phyloP scores from a whole-genome alignment of 139 green algal genomes.

The Chlamydomonas applanata region DNA sequence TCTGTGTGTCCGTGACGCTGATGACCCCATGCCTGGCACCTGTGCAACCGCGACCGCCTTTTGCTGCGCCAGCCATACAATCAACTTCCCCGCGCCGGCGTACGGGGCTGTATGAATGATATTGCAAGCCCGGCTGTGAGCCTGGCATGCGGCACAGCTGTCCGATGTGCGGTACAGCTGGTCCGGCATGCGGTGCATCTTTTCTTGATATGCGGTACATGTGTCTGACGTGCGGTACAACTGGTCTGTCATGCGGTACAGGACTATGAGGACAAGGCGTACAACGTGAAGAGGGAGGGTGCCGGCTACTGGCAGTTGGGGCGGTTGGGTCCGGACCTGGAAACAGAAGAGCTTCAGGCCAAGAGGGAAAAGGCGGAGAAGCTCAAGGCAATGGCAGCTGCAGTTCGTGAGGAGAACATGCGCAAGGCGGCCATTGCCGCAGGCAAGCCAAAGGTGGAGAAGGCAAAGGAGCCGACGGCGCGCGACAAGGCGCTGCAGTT shows the following conservation, averaged over 20 bases:
- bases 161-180: no score
- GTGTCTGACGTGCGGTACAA: no score
- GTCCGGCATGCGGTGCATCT: no score
- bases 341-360: constrained; percentile 60
- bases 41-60: no score
- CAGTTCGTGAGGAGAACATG: constrained; percentile 39
- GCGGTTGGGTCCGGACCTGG: constrained; percentile 57
- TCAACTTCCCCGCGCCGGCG: no score
- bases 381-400: constrained; percentile 49
- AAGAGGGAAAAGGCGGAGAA: constrained; percentile 58
- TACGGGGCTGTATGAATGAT: no score
- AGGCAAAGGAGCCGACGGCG: constrained; percentile 28
- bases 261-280: constrained; percentile 65
- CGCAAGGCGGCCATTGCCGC: not conserved
- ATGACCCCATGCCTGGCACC: no score
- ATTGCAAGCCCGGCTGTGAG: no score
- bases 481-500: constrained; percentile 42
- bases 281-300: constrained; percentile 48
- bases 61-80: no score
- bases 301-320: constrained; percentile 74
- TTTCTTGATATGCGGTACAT: no score
- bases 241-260: constrained; percentile 13
- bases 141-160: no score
- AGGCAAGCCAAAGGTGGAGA: constrained; percentile 12
- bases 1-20: no score